Base-by-base conservation (phyloP, 768 basidiomycete species). In the Russula brevipes region DNA sequence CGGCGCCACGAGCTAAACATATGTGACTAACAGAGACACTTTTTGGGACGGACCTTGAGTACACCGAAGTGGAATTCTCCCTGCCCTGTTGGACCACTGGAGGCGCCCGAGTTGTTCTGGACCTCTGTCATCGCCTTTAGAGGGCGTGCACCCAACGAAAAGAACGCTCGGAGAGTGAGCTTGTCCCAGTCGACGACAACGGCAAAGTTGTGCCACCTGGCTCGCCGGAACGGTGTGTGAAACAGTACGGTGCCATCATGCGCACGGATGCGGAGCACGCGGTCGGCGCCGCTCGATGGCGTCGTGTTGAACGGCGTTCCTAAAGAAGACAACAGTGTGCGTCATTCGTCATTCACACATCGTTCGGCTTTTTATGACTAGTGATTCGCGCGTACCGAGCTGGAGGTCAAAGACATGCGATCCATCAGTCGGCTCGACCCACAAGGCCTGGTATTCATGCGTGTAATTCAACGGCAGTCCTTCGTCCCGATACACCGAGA, bases 31-130 rank as follows among this genome's bases (percentile, higher is more conserved):
- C 39, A 16, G 14, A 17, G 17, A 57, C 12, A 24, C 39, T 4
- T 52, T 45, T 52, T 45, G 11, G 31, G 46, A 68, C 73, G 41
- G 39, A 84, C 82, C 78, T 86, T 86, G 54, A 86, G 73, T 4
- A 85, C 69, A 2, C 81, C 84, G 66, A 85, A 80, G 68, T 85
- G 84, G 74, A 83, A 85, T 54, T 86, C 82, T 8, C 85, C 85
- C 65, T 78, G 75, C 5, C 81, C 83, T 10, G 71, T 72, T n/a
- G 76, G 58, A 4, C 83, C 83, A 2, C 69, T 46, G 6, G 73
- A 67, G 2, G 72, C 74, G 16, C 76, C 77, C 50, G 71, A 69
- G 68, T 84, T 86, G 8, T 75, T 71, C 33, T 76, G 66, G 1
- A 77, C 71, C 7, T 69, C 68, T 2, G 80, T 79, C 17, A 85